These are phyloP conservation scores for Nemania abortiva DNA, from an alignment of 2,329 filamentous ascomycete genomes.

Conservation along the genomic window DNA sequence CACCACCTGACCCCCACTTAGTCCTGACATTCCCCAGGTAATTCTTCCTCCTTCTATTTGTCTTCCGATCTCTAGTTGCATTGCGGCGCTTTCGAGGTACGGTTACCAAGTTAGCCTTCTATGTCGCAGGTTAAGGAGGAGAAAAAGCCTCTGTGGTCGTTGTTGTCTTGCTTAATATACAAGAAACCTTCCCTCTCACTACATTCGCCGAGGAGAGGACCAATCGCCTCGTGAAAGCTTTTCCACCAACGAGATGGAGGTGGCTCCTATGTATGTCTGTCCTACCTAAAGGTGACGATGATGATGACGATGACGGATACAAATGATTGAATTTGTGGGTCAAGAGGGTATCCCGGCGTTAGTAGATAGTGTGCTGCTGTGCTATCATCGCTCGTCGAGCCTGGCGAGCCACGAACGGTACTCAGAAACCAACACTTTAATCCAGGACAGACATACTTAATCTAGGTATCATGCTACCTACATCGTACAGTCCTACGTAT, in stretches of 20 bases:
- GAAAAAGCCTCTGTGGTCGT: not conserved
- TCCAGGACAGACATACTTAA: not conserved
- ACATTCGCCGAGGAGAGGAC: slow-evolving; percentile 13
- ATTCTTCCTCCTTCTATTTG: slow-evolving; percentile 12
- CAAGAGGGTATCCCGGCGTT: slow-evolving; percentile 27
- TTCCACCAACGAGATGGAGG: slow-evolving; percentile 31
- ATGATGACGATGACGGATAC: slow-evolving; percentile 7
- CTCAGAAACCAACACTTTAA: slow-evolving; percentile 11
- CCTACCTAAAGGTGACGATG: slow-evolving; percentile 10
- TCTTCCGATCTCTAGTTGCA: slow-evolving; percentile 14
- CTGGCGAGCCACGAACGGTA: slow-evolving; percentile 25
- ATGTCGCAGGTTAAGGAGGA: not conserved
- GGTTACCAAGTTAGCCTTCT: slow-evolving; percentile 2
- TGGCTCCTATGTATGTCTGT: slow-evolving; percentile 23
- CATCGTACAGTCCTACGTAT: not conserved
- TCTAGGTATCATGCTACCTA: not conserved
- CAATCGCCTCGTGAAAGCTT: slow-evolving; percentile 28
- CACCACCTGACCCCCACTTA: slow-evolving; percentile 30
- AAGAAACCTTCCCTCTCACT: slow-evolving; percentile 1
- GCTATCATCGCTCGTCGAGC: not conserved
- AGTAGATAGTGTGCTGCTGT: slow-evolving; percentile 30
- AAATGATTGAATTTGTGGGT: slow-evolving; percentile 37
- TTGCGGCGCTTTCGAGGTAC: not conserved
- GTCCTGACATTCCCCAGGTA: slow-evolving; percentile 3
- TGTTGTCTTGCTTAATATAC: slow-evolving; percentile 21